Evolutionary conservation across 2,329 filamentous ascomycete species (phyloP), one percentile per base, ranked within the genome.

Genomic region (Parastagonospora nodorum): DNA sequence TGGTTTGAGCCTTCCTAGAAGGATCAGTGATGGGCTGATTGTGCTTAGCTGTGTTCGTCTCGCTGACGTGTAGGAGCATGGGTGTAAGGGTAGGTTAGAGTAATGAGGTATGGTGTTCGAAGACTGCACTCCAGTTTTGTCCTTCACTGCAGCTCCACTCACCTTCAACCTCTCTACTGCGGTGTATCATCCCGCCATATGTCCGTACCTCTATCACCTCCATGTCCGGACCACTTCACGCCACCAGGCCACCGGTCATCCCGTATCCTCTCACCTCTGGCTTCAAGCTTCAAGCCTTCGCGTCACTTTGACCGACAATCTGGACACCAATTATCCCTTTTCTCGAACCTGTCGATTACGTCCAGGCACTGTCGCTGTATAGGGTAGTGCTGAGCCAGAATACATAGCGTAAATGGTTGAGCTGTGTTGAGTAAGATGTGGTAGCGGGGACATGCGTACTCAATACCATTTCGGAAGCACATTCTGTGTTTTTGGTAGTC

Each of bases 401-500:
- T 7, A 16, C 58, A 65, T 1, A 63, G 16, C 1, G 49, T 57
- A 11, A 58, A 57, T 2, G 60, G 48, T 2, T 14, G 9, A 6
- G 39, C 10, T 9, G 19, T 14, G 19, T 48, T 41, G 0, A 63
- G 53, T 5, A 46, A 15, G 2, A 15, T 33, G 19, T 60, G 49
- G 1, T 15, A 4, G 2, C 2, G 28, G 0, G 55, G 51, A 31
- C 60, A 60, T 16, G 56, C 43, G 32, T 53, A 55, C 29, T 42
- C 8, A 4, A 52, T 45, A 4, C 4, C 39, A 35, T 58, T 56
- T 29, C 56, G 53, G 12, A 52, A 44, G 41, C 56, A 60, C 58
- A 63, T 61, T 19, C 53, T 24, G 11, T 44, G 7, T 8, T 16
- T 5, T 14, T 16, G 9, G 27, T 8, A 9, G 27, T n/a, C n/a